These are phyloP conservation scores for Hyphopichia burtonii DNA, from an alignment of 1,139 yeast genomes.

Conservation along the genomic window DNA sequence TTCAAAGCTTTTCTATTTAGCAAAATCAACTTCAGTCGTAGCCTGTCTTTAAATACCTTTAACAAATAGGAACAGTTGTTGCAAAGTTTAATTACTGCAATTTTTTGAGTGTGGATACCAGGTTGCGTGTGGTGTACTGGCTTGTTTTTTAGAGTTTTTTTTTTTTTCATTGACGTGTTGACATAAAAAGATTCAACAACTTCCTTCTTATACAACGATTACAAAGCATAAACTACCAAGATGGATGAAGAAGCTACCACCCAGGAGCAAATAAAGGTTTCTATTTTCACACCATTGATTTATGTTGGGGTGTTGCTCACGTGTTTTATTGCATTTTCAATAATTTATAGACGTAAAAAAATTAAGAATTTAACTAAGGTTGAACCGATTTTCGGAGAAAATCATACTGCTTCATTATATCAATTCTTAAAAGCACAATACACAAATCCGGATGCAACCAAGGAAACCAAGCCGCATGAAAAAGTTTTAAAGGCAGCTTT, in stretches of 20 bases:
- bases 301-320: constrained; percentile 72
- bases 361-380: constrained; percentile 52
- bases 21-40: too few species aligned
- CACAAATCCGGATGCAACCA: constrained; percentile 36
- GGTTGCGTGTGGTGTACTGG: background rate
- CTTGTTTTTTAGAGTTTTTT: background rate
- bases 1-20: too few species aligned
- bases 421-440: constrained; percentile 52
- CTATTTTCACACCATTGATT: constrained; percentile 82
- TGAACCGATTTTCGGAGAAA: constrained; percentile 71
- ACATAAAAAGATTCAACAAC: background rate
- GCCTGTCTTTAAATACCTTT: too few species aligned
- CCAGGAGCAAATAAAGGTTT: constrained; percentile 46
- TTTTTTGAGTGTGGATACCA: too few species aligned
- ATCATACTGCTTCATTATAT: constrained; percentile 65
- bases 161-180: constrained; percentile 8
- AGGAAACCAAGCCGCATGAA: constrained; percentile 63
- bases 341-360: constrained; percentile 63
- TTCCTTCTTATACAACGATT: background rate
- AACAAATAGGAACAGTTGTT: too few species aligned
- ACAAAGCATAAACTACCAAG: background rate
- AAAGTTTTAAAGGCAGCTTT: constrained; percentile 85
- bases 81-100: too few species aligned
- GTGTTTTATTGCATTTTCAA: constrained; percentile 73
- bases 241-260: constrained; percentile 31